Evolutionary conservation across 2,329 filamentous ascomycete genomes (phyloP).

Genomic region (Huntiella abstrusa): DNA sequence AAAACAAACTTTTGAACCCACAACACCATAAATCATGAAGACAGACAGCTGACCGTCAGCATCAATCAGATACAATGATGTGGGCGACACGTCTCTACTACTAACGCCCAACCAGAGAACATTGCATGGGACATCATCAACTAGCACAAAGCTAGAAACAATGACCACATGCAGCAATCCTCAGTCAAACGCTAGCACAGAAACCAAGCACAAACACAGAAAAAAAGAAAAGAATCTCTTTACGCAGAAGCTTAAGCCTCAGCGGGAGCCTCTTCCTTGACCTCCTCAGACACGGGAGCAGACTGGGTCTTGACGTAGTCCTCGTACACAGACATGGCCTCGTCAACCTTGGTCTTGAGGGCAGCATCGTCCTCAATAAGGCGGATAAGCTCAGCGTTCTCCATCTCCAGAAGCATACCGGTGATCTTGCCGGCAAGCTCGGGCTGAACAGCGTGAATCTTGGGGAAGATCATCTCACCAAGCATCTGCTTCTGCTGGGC

Average conservation of each 20-base stretch:
- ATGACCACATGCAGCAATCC: too few relatives aligned
- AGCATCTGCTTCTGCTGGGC: constrained; percentile 96
- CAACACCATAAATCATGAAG: too few relatives aligned
- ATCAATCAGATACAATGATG: too few relatives aligned
- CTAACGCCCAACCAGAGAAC: too few relatives aligned
- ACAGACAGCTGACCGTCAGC: too few relatives aligned
- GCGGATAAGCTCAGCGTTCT: constrained; percentile 81
- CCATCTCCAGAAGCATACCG: constrained; percentile 99
- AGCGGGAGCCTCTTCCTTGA: constrained; percentile 26
- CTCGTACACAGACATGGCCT: constrained; percentile 92
- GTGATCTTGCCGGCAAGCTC: constrained; percentile 98
- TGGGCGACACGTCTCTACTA: too few relatives aligned
- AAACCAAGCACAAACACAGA: background rate
- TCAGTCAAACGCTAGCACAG: background rate
- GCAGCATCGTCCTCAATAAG: constrained; percentile 78
- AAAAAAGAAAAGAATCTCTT: too few relatives aligned
- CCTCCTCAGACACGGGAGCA: constrained; percentile 19
- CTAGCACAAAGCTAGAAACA: too few relatives aligned
- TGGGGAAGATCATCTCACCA: constrained; percentile 93
- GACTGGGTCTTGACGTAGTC: constrained; percentile 87
- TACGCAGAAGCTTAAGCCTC: constrained; percentile 20
- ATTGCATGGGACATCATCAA: too few relatives aligned
- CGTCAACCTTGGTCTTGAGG: constrained; percentile 88
- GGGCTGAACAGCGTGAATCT: constrained; percentile 87
- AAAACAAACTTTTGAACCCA: too few relatives aligned